Conservation (phyloP, 2,329 filamentous ascomycete genomes). For the Exophiala alcalophila region DNA sequence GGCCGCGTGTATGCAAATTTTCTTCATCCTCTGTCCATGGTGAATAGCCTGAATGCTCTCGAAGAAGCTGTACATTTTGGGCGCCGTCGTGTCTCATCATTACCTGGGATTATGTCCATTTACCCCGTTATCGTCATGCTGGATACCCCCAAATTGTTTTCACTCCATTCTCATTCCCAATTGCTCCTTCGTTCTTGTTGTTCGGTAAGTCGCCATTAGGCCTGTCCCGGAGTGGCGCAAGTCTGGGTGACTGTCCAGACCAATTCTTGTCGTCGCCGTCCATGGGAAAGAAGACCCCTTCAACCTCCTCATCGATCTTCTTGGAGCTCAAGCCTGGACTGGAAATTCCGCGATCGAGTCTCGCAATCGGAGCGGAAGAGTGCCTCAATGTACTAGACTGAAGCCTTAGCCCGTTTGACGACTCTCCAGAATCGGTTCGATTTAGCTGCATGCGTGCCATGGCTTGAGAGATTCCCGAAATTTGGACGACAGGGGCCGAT, state of each 20-base stretch:
- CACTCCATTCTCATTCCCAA: constrained; percentile 11
- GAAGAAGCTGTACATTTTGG: constrained; percentile 24
- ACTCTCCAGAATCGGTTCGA: constrained; percentile 37
- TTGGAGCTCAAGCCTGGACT: constrained; percentile 45
- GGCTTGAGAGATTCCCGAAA: constrained; percentile 32
- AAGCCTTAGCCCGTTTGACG: constrained; percentile 17
- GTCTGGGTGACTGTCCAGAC: constrained; percentile 23
- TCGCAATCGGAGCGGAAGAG: constrained; percentile 32
- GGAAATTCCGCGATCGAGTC: constrained; percentile 46
- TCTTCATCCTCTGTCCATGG: constrained; percentile 3
- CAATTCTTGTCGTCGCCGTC: constrained; percentile 47
- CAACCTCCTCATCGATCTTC: constrained; percentile 49
- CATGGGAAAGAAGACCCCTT: constrained; percentile 50
- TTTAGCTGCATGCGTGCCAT: constrained; percentile 39
- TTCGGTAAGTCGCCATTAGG: constrained; percentile 16
- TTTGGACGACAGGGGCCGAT: constrained; percentile 17
- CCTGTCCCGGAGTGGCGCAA: constrained; percentile 24
- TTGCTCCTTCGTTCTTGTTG: constrained; percentile 12
- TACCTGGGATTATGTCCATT: constrained; percentile 10
- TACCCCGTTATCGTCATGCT: constrained; percentile 12
- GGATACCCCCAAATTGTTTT: constrained; percentile 23
- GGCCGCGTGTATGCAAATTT: constrained; percentile 21
- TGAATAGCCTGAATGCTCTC: constrained; percentile 7
- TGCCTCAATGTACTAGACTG: constrained; percentile 38
- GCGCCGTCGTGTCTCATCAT: constrained; percentile 23